Conservation (phyloP, 2,329 filamentous ascomycete species). For the Paraphoma chrysanthemicola region DNA sequence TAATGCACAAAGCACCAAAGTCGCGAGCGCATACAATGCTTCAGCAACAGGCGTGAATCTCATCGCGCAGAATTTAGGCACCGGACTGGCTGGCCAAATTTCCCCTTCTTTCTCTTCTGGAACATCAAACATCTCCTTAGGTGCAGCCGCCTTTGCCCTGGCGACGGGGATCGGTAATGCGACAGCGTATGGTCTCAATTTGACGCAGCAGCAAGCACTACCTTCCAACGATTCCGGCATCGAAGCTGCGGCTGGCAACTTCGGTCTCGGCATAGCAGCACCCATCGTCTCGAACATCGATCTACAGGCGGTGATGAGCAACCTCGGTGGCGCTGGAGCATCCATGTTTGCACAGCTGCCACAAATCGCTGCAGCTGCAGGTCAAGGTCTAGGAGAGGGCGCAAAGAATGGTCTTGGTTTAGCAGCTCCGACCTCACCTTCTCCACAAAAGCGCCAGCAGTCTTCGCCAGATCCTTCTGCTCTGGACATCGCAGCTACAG, state of each 20-base stretch:
- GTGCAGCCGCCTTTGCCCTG: constrained; percentile 29
- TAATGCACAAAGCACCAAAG: constrained; percentile 21
- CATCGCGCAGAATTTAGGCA: constrained; percentile 34
- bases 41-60: constrained; percentile 33
- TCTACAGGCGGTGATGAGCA: constrained; percentile 17
- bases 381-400: constrained; percentile 36
- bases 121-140: constrained; percentile 13
- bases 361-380: constrained; percentile 33
- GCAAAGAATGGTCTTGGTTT: constrained; percentile 31
- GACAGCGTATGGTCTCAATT: constrained; percentile 30
- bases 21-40: constrained; percentile 27
- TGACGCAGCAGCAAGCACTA: constrained; percentile 24
- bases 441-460: neutral
- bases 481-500: constrained; percentile 22
- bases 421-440: neutral
- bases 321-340: constrained; percentile 8
- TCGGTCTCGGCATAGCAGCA: constrained; percentile 32
- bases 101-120: constrained; percentile 20
- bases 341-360: constrained; percentile 24
- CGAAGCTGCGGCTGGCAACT: constrained; percentile 31
- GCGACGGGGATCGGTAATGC: constrained; percentile 38
- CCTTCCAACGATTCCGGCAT: constrained; percentile 25
- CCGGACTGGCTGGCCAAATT: constrained; percentile 29
- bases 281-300: constrained; percentile 33
- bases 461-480: constrained; percentile 3